phyloP scores from a whole-genome alignment of 2,329 filamentous ascomycete genomes.

The Aspergillus persii region DNA sequence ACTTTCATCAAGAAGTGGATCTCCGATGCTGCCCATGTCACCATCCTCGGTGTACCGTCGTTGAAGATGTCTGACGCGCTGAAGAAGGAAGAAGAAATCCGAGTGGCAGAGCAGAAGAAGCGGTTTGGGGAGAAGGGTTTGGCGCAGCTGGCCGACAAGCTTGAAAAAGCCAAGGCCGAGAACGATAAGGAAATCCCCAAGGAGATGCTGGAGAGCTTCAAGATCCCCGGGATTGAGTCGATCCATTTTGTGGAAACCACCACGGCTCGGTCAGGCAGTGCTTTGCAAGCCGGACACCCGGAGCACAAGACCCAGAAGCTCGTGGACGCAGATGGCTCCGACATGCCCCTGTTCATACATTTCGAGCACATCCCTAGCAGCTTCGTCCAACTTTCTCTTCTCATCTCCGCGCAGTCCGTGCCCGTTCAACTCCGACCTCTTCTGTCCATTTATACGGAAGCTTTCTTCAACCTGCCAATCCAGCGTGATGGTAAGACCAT shows the following conservation, averaged over 20 bases:
- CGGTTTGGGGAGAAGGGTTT: slow-evolving; percentile 80
- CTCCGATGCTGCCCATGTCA: slow-evolving; percentile 79
- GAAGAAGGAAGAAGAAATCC: slow-evolving; percentile 75
- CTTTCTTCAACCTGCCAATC: slow-evolving; percentile 93
- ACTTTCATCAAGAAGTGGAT: slow-evolving; percentile 81
- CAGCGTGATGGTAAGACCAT: slow-evolving; percentile 71
- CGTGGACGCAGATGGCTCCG: slow-evolving; percentile 66
- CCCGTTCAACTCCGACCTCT: slow-evolving; percentile 82
- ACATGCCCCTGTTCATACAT: slow-evolving; percentile 84
- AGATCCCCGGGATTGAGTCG: slow-evolving; percentile 79
- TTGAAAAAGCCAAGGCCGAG: slow-evolving; percentile 80
- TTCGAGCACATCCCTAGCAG: slow-evolving; percentile 93
- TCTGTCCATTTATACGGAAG: slow-evolving; percentile 78
- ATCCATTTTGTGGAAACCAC: slow-evolving; percentile 92
- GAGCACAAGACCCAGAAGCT: slow-evolving; percentile 70
- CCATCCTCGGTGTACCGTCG: slow-evolving; percentile 84
- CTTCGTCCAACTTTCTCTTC: slow-evolving; percentile 81
- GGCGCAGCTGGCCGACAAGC: slow-evolving; percentile 67
- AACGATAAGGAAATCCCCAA: slow-evolving; percentile 86
- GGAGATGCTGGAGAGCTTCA: slow-evolving; percentile 75
- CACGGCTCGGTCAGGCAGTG: slow-evolving; percentile 78
- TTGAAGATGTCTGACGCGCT: slow-evolving; percentile 73
- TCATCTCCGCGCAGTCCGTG: slow-evolving; percentile 74
- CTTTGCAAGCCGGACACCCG: slow-evolving; percentile 65
- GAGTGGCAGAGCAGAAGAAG: slow-evolving; percentile 75